Conservation (phyloP, 169 alveolate genomes). For the Cryptosporidium felis region DNA sequence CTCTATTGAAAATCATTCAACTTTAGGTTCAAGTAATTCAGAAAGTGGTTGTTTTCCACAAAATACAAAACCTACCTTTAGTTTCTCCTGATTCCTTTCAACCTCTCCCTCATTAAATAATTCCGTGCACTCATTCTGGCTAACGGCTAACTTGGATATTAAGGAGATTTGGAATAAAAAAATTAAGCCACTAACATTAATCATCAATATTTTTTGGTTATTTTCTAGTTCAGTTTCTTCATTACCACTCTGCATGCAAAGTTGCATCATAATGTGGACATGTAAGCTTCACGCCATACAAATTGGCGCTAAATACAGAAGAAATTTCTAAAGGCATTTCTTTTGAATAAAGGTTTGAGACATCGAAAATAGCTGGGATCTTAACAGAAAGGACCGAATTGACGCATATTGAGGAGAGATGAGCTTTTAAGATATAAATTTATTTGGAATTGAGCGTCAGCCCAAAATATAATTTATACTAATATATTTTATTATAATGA, state of each 20-base stretch:
- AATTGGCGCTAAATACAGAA: no score
- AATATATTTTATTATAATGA: neutral
- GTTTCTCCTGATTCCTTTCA: neutral
- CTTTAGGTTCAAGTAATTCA: neutral
- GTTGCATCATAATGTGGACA: no score
- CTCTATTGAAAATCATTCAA: neutral
- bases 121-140: neutral
- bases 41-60: no score
- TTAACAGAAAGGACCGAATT: no score
- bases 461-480: conserved; percentile 9
- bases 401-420: neutral
- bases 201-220: no score
- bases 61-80: conserved; percentile 18
- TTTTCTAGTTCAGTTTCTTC: no score
- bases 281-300: no score
- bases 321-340: no score
- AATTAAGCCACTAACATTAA: neutral
- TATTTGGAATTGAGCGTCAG: neutral
- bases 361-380: no score
- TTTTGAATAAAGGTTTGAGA: no score
- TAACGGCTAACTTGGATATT: neutral
- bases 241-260: no score
- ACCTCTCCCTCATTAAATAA: neutral
- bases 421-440: neutral
- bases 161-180: neutral